These are phyloP conservation scores for Zelopaecilomyces penicillatus DNA, from an alignment of 2,329 filamentous ascomycete genomes.

Conservation along the genomic window DNA sequence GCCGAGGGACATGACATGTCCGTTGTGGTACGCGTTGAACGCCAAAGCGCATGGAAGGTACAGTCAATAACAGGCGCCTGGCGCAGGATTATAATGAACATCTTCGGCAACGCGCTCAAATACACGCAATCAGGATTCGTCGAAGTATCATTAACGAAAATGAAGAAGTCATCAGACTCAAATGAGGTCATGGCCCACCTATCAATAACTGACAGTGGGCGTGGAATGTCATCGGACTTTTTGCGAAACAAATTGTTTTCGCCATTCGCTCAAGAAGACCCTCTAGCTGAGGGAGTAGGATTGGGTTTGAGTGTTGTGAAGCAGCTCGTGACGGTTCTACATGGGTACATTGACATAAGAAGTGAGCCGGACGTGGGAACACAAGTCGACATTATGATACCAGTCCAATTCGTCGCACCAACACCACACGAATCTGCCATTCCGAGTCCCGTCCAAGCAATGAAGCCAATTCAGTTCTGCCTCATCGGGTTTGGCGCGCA, in stretches of 20 bases:
- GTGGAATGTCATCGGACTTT: constrained; percentile 57
- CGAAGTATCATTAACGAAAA: constrained; percentile 16
- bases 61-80: constrained; percentile 35
- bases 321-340: constrained; percentile 48
- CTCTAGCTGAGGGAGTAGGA: constrained; percentile 51
- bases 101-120: constrained; percentile 55
- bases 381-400: constrained; percentile 23
- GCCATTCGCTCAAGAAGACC: constrained; percentile 57
- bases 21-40: background rate
- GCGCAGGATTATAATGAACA: constrained; percentile 51
- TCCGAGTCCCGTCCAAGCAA: background rate
- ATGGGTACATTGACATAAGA: constrained; percentile 50
- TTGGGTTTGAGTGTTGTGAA: constrained; percentile 59
- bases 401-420: constrained; percentile 10
- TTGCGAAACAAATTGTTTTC: constrained; percentile 52
- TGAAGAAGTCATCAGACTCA: constrained; percentile 25
- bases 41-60: constrained; percentile 26
- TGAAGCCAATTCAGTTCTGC: background rate
- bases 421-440: background rate
- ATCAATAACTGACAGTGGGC: constrained; percentile 53
- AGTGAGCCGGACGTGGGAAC: constrained; percentile 32
- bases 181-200: background rate
- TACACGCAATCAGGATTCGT: constrained; percentile 38
- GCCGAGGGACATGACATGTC: constrained; percentile 22
- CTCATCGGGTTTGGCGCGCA: constrained; percentile 2